Evolutionary conservation across 306 rosid species (phyloP).

Genomic region (Chamaecrista fasciculata): DNA sequence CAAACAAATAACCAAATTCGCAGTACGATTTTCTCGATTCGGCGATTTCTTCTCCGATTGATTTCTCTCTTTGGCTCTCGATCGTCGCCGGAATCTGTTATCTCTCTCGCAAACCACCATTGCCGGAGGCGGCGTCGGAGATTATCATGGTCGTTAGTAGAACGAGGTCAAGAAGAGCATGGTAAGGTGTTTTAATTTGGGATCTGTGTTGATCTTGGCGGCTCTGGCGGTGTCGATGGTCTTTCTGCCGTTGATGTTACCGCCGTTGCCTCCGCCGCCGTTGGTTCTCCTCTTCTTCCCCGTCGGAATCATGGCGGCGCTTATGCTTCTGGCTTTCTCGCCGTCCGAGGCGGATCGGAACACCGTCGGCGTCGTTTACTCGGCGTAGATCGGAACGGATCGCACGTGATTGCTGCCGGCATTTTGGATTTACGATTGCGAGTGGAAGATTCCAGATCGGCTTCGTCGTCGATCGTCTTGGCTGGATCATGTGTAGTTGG

Average conservation of each 20-base stretch:
- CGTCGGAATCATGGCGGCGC: conserved; percentile 49
- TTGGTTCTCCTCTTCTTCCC: conserved; percentile 50
- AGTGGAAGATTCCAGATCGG: background rate
- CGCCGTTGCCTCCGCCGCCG: conserved; percentile 62
- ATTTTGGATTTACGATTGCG: background rate
- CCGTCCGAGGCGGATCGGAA: conserved; percentile 21
- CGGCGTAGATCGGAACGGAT: background rate
- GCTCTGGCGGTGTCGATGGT: conserved; percentile 47
- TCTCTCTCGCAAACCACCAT: background rate
- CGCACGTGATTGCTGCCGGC: background rate
- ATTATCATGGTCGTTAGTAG: background rate
- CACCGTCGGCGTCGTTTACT: conserved; percentile 9
- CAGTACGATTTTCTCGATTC: background rate
- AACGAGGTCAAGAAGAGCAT: background rate
- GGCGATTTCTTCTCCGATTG: background rate
- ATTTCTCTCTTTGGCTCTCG: background rate
- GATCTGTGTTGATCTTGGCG: conserved; percentile 26
- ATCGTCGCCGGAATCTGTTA: background rate
- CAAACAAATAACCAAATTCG: background rate
- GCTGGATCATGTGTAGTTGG: background rate
- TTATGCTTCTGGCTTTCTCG: conserved; percentile 46
- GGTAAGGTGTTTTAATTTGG: conserved; percentile 29
- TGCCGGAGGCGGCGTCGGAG: background rate
- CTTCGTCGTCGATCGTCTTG: background rate
- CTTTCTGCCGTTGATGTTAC: conserved; percentile 45